Conservation (phyloP, 2,329 filamentous ascomycete genomes). For the Chaetomium strumarium region DNA sequence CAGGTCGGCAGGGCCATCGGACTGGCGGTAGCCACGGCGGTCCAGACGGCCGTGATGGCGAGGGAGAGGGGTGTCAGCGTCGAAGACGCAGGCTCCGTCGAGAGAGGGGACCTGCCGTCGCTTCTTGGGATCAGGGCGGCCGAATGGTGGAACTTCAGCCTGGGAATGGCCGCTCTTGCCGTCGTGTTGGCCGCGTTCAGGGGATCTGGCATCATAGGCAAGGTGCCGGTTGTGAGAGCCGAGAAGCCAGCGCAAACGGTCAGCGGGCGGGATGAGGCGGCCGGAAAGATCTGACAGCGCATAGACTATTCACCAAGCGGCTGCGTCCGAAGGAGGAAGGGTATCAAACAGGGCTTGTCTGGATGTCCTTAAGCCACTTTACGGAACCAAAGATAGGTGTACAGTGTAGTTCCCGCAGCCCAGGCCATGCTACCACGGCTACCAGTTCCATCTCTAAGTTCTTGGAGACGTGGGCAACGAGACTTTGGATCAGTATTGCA, state of each 20-base stretch:
- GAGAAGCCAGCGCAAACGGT: not conserved
- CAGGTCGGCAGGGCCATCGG: constrained; percentile 62
- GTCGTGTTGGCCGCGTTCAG: constrained; percentile 45
- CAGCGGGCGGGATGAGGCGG: not conserved
- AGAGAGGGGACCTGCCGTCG: constrained; percentile 40
- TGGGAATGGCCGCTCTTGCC: constrained; percentile 38
- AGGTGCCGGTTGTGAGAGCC: constrained; percentile 23
- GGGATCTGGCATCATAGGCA: constrained; percentile 48
- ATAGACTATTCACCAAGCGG: too few species aligned
- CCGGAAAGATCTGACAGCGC: not conserved
- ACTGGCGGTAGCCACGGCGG: constrained; percentile 57
- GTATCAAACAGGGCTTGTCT: too few species aligned
- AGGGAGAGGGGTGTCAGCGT: constrained; percentile 39
- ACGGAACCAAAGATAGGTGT: too few species aligned
- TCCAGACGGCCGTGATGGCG: constrained; percentile 58
- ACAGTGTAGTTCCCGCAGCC: too few species aligned
- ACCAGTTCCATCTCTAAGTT: too few species aligned
- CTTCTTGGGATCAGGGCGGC: constrained; percentile 44
- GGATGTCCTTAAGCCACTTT: too few species aligned
- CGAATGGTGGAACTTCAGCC: constrained; percentile 47
- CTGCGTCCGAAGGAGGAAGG: too few species aligned
- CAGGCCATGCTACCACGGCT: too few species aligned
- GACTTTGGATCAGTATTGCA: too few species aligned
- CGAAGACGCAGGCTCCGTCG: constrained; percentile 38
- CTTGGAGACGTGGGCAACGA: too few species aligned